Percentiles rank a stretch among this genome's conserved stretches.
These are phyloP conservation scores for Chaetomium olivaceum DNA, from an alignment of 2,329 filamentous ascomycete genomes.

Conservation along the genomic window DNA sequence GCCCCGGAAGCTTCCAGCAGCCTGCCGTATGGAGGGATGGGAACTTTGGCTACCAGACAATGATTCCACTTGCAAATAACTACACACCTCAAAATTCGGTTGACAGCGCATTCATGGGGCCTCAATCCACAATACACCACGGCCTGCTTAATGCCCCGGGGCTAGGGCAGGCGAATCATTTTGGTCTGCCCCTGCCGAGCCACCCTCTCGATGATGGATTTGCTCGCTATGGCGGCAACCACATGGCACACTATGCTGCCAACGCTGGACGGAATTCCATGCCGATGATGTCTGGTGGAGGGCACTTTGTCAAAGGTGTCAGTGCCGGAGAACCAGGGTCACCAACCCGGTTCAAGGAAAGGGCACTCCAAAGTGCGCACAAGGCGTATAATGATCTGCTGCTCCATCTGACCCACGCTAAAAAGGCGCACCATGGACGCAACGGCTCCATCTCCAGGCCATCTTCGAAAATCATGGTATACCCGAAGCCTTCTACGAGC, in stretches of 20 bases:
- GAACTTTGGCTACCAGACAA: constrained; percentile 38
- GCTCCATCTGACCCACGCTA: constrained; percentile 61
- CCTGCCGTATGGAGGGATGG: constrained; percentile 43
- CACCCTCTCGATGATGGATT: constrained; percentile 36
- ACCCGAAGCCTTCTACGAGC: constrained; percentile 53
- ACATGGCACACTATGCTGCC: constrained; percentile 32
- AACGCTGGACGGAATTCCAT: constrained; percentile 34
- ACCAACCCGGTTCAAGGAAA: constrained; percentile 62
- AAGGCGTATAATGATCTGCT: constrained; percentile 71
- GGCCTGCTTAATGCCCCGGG: constrained; percentile 30
- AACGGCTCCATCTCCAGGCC: constrained; percentile 41
- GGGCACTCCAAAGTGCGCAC: constrained; percentile 69
- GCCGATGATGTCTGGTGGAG: constrained; percentile 30
- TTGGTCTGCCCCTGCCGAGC: constrained; percentile 32
- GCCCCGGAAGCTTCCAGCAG: constrained; percentile 42
- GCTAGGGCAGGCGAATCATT: constrained; percentile 33
- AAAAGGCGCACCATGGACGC: constrained; percentile 49
- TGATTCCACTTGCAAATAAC: constrained; percentile 38
- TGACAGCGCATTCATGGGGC: constrained; percentile 38
- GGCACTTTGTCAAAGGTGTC: constrained; percentile 4
- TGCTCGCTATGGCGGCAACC: constrained; percentile 30
- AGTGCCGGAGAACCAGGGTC: constrained; percentile 33
- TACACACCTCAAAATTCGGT: constrained; percentile 41
- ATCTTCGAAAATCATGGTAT: constrained; percentile 54
- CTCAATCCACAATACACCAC: constrained; percentile 35